Conservation (phyloP, 2,329 filamentous ascomycete species). For the Penicillium sp. region DNA sequence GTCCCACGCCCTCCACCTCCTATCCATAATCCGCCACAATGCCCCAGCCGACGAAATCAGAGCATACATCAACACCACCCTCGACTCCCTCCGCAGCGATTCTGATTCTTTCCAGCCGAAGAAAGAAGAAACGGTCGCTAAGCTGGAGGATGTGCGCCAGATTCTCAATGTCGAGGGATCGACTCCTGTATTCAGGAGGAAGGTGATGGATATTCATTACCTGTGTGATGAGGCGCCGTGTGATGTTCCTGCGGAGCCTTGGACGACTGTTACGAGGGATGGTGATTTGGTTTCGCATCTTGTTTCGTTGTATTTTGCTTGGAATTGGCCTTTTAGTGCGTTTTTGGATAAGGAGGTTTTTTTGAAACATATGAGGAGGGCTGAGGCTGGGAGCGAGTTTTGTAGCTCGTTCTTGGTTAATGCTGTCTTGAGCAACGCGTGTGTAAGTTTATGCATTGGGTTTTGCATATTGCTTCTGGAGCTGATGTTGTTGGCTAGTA, state of each 20-base stretch:
- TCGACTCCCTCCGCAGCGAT: slow-evolving; percentile 7
- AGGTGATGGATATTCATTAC: slow-evolving; percentile 46
- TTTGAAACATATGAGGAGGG: slow-evolving; percentile 52
- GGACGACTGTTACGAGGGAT: slow-evolving; percentile 80
- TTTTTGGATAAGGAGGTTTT: slow-evolving; percentile 79
- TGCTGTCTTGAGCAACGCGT: slow-evolving; percentile 70
- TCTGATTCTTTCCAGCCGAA: background rate
- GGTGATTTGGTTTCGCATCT: slow-evolving; percentile 74
- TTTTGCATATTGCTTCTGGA: background rate
- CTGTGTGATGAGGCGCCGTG: slow-evolving; percentile 39
- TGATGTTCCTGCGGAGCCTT: slow-evolving; percentile 53
- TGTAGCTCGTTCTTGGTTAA: slow-evolving; percentile 89
- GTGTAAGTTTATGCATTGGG: slow-evolving; percentile 29
- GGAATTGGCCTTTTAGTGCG: slow-evolving; percentile 85
- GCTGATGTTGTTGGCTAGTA: slow-evolving; percentile 25
- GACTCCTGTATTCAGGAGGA: slow-evolving; percentile 34
- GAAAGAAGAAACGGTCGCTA: slow-evolving; percentile 21
- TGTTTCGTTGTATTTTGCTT: slow-evolving; percentile 89
- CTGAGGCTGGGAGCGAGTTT: slow-evolving; percentile 61
- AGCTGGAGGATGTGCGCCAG: slow-evolving; percentile 31
- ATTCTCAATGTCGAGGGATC: slow-evolving; percentile 34
- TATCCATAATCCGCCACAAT: slow-evolving; percentile 39
- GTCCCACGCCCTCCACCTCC: slow-evolving; percentile 27
- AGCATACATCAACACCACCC: slow-evolving; percentile 33
- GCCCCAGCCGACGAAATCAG: slow-evolving; percentile 39